These are phyloP conservation scores for Penicillium sp. DNA, from an alignment of 2,329 filamentous ascomycete genomes.

Conservation along the genomic window DNA sequence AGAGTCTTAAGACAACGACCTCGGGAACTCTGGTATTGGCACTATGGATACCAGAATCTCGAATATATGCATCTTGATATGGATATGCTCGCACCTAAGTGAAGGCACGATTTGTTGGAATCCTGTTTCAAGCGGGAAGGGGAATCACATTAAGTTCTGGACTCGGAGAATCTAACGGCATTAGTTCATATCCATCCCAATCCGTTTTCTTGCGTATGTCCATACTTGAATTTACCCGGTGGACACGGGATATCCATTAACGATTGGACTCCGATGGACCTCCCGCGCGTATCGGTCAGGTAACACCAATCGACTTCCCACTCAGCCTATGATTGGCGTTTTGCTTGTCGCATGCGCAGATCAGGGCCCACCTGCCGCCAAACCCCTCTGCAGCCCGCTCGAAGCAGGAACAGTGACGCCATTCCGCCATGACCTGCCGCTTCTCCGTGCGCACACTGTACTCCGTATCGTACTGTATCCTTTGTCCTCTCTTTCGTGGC, in stretches of 20 bases:
- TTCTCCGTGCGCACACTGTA: slow-evolving; percentile 5
- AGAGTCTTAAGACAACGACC: too few relatives aligned
- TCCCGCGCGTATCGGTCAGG: slow-evolving; percentile 4
- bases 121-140: too few relatives aligned
- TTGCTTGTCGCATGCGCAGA: slow-evolving; percentile 14
- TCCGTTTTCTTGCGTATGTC: neutral
- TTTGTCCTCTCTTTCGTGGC: neutral
- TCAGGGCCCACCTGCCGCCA: slow-evolving; percentile 22
- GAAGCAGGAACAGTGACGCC: slow-evolving; percentile 25
- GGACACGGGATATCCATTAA: neutral
- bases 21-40: too few relatives aligned
- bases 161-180: slow-evolving; percentile 1
- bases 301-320: slow-evolving; percentile 10
- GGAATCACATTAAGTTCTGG: neutral
- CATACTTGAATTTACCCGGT: neutral
- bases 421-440: slow-evolving; percentile 24
- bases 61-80: too few relatives aligned
- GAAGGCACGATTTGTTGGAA: too few relatives aligned
- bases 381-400: slow-evolving; percentile 22
- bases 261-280: neutral
- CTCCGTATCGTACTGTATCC: neutral
- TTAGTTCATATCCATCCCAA: slow-evolving; percentile 10
- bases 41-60: too few relatives aligned
- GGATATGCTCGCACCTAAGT: too few relatives aligned
- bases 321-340: slow-evolving; percentile 2